Conservation (phyloP, 495 filamentous ascomycete genomes). For the Aspergillus bertholletiae region DNA sequence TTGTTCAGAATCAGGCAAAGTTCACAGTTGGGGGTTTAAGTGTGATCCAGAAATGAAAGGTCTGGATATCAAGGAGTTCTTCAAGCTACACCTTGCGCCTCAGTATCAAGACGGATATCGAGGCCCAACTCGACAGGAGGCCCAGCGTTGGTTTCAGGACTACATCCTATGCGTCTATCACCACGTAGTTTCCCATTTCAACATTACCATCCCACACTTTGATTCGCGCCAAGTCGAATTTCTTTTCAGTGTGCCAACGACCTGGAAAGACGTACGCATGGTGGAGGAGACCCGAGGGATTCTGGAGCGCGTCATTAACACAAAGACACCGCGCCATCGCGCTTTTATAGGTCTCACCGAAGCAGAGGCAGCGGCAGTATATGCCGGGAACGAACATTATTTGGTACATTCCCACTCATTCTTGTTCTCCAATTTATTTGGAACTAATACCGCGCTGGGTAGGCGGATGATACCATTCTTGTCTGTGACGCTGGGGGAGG, state of each 20-base stretch:
- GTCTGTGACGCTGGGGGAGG: conserved; percentile 57
- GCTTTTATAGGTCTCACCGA: conserved; percentile 63
- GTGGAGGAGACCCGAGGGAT: conserved; percentile 54
- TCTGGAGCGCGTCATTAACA: conserved; percentile 50
- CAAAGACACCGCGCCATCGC: conserved; percentile 38
- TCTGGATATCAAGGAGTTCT: conserved; percentile 47
- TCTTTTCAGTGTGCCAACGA: conserved; percentile 65
- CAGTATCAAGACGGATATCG: conserved; percentile 33
- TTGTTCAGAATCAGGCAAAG: conserved; percentile 29
- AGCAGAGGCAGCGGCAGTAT: conserved; percentile 64
- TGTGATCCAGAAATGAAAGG: conserved; percentile 45
- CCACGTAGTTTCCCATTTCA: conserved; percentile 49
- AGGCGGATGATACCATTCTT: conserved; percentile 44
- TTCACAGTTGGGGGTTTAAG: conserved; percentile 55
- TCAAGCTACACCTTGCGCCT: conserved; percentile 59
- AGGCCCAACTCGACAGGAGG: conserved; percentile 39
- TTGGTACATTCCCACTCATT: conserved; percentile 7
- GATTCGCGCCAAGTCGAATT: conserved; percentile 52
- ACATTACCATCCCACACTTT: conserved; percentile 43
- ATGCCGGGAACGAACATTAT: conserved; percentile 41
- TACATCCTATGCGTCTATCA: conserved; percentile 52
- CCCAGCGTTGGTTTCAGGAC: conserved; percentile 52
- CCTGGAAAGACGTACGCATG: conserved; percentile 57
- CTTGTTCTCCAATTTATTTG: background rate
- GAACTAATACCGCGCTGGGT: background rate